phyloP scores from a whole-genome alignment of 306 rosid species.

The Malus fusca region DNA sequence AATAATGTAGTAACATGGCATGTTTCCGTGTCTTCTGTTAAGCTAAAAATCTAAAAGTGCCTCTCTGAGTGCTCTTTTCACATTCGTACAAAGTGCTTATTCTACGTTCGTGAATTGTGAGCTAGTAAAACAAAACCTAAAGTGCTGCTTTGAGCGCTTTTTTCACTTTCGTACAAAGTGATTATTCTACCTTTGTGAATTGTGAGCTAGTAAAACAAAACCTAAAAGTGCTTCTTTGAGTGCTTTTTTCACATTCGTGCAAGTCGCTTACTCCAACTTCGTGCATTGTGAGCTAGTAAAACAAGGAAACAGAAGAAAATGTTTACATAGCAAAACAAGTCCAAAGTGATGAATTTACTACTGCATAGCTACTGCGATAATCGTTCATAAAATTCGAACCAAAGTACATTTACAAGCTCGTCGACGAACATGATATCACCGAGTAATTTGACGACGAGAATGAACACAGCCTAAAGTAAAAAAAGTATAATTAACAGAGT shows the following conservation, averaged over 20 bases:
- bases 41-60: neutral
- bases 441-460: neutral
- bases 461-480: neutral
- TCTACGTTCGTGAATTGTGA: neutral
- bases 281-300: neutral
- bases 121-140: neutral
- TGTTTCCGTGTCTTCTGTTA: conserved; percentile 20
- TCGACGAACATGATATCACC: neutral
- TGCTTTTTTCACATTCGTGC: neutral
- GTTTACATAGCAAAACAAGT: neutral
- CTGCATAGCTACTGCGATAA: neutral
- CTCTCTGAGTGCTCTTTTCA: neutral
- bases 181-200: neutral
- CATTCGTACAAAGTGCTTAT: neutral
- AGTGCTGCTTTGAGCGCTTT: neutral
- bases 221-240: neutral
- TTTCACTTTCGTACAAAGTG: neutral
- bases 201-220: neutral
- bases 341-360: neutral
- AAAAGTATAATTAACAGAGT: neutral
- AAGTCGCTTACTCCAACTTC: too few relatives aligned
- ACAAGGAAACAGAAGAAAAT: neutral
- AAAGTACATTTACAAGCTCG: neutral
- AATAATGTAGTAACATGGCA: conserved; percentile 34
- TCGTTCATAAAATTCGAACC: neutral